Conservation (phyloP, 352 stramenopile species). For the Globisporangium cystogenes region DNA sequence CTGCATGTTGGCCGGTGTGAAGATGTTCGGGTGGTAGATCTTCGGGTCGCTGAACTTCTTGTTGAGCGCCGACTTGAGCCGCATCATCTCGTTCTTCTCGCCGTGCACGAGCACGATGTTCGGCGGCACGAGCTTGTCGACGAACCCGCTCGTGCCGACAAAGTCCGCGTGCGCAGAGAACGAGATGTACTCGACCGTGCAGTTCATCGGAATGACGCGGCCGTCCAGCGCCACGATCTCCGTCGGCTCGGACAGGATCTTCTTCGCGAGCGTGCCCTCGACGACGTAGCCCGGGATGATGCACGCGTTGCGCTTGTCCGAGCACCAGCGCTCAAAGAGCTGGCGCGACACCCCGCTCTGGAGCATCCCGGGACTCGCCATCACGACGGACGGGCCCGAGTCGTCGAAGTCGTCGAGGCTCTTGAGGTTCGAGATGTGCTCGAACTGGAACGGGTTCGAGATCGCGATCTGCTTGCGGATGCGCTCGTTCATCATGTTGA, state of each 20-base stretch:
- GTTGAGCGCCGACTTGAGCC: slow-evolving; percentile 90
- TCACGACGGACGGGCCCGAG: slow-evolving; percentile 97
- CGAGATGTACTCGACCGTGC: slow-evolving; percentile 95
- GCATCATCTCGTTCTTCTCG: slow-evolving; percentile 98
- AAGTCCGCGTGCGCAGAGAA: slow-evolving; percentile 98
- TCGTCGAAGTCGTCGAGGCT: slow-evolving; percentile 97
- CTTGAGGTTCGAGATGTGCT: slow-evolving; percentile 96
- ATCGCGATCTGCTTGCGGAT: slow-evolving; percentile 97
- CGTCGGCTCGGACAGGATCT: slow-evolving; percentile 94
- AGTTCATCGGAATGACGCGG: slow-evolving; percentile 92
- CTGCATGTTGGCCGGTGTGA: slow-evolving; percentile 83
- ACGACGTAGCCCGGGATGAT: slow-evolving; percentile 99
- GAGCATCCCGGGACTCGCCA: slow-evolving; percentile 98
- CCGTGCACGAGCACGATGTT: slow-evolving; percentile 96
- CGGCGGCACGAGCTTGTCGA: slow-evolving; percentile 90
- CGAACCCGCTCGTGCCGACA: slow-evolving; percentile 95
- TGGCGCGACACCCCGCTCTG: slow-evolving; percentile 97
- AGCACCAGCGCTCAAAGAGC: slow-evolving; percentile 97
- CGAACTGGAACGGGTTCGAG: slow-evolving; percentile 97
- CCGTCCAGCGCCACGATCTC: slow-evolving; percentile 95
- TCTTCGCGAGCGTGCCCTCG: slow-evolving; percentile 97
- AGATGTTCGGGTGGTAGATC: slow-evolving; percentile 76
- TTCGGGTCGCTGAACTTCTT: slow-evolving; percentile 90
- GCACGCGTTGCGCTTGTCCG: slow-evolving; percentile 97
- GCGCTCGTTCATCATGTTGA: slow-evolving; percentile 99